Base-by-base conservation (phyloP, 192 early-diverging fungal genomes). In the Backusella psychrophila region DNA sequence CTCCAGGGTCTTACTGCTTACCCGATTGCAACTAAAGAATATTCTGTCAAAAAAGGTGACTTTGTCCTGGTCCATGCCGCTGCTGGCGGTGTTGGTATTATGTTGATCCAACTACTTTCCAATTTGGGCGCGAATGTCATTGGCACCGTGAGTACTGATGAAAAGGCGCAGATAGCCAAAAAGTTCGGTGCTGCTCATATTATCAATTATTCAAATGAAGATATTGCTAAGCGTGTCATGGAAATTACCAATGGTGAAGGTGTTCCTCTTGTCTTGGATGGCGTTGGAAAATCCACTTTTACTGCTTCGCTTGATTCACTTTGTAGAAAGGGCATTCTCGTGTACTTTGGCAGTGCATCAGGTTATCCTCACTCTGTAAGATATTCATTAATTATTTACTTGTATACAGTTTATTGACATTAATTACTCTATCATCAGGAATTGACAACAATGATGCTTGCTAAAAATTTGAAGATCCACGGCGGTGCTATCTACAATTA, bases 201-300 rank as follows among this genome's bases (percentile, higher is more conserved):
- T 1, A 89, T 98, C 41, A 82, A 90, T 71, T 96, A 93, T 85
- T 87, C 83, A 0, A 75, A 93, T n/a, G 89, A 93, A 66, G 84
- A 89, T 59, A 82, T 95, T 2, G 78, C 87, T 0, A 84, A 86
- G 34, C 84, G 90, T 34, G 93, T 98, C 42, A 88, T 87, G 75
- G 82, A 87, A 66, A 88, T 98, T 39, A 95, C 95, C 0, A 80
- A 83, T 42, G 89, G 89, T 39, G 78, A 90, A 63, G 95, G 95
- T 19, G 93, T 93, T 19, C 88, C 95, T 49, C 94, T 87, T 23
- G 94, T 95, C 34, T 94, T 88, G 75, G 97, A 98, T 76, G 93
- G 96, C 38, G 92, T 98, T n/a, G 97, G 97, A n/a, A 93, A 92
- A 75, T 79, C 89, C 3, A 97, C 96, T 0, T 98, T 94, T 80